Base-by-base conservation (phyloP, 1,284 basidiomycete species). In the Microbotryum violaceum region DNA sequence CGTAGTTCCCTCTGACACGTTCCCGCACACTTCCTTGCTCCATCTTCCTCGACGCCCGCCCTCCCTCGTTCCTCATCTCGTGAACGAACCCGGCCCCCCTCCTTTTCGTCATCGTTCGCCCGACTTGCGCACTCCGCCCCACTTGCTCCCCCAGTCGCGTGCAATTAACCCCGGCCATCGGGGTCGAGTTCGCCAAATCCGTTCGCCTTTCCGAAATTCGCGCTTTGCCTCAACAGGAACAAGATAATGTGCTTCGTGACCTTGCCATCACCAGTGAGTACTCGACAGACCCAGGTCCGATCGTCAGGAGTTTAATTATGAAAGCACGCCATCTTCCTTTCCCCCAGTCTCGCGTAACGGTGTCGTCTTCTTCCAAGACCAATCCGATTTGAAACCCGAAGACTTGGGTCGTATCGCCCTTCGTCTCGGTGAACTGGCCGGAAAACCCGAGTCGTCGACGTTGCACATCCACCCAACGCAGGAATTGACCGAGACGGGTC, bases 321-420 rank as follows among this genome's bases (percentile, higher is more conserved):
- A 14, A 42, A 42, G 9, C 12, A 21, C 7, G 10, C 14, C 21
- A 14, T 49, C 20, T 21, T 46, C 27, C 21, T 4, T 29, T 20
- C 6, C 46, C 67, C 66, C 70, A 74, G 77, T 87, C 60, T 82
- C 85, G 3, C 81, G 85, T 61, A 82, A 85, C 45, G 85, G 85
- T 5, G 86, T 87, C 56, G 85, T 85, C 27, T 87, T 87, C 77
- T 86, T 88, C 80, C 78, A 81, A 29, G 77, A 80, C 46, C 85
- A 84, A 68, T 74, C 78, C 49, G 75, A 75, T 2, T 68, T 80
- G 16, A 75, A 77, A 14, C 76, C 82, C 59, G 65, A 71, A 49
- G 64, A 67, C 50, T 27, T 70, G 10, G 66, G 52, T 12, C 55
- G 33, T 9, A 77, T 84, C 46, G 79, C 76, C 6, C 74, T 78